phyloP scores from a whole-genome alignment of 2,329 filamentous ascomycete species.

The Claviceps cyperi region DNA sequence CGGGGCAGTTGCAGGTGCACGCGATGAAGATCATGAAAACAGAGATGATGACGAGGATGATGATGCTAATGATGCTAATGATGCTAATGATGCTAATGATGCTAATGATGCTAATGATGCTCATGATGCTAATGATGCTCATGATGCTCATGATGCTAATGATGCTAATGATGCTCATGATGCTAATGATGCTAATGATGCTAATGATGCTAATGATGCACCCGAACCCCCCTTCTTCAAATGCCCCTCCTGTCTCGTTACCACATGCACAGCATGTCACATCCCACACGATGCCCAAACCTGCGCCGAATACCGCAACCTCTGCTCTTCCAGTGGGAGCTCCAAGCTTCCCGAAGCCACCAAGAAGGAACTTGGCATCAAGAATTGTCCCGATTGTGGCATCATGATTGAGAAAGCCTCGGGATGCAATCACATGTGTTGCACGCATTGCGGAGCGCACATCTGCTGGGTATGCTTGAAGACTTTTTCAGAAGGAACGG shows the following conservation, averaged over 20 bases:
- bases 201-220: too few species aligned
- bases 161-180: too few species aligned
- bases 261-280: slow-evolving; percentile 22
- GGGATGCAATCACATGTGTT: slow-evolving; percentile 34
- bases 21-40: too few species aligned
- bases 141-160: too few species aligned
- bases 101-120: too few species aligned
- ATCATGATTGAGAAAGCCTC: slow-evolving; percentile 26
- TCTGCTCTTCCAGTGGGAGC: slow-evolving; percentile 9
- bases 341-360: slow-evolving; percentile 13
- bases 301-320: slow-evolving; percentile 20
- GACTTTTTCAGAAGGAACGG: slow-evolving; percentile 13
- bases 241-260: slow-evolving; percentile 22
- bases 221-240: slow-evolving; percentile 9
- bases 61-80: too few species aligned
- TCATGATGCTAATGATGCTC: too few species aligned
- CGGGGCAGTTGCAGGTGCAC: background rate
- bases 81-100: too few species aligned
- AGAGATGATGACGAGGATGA: too few species aligned
- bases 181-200: too few species aligned
- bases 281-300: slow-evolving; percentile 17
- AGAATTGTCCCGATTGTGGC: slow-evolving; percentile 26
- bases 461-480: slow-evolving; percentile 34
- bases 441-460: slow-evolving; percentile 24
- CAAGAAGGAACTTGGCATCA: slow-evolving; percentile 22